Evolutionary conservation across 225 moss, liverwort and hornwort genomes (phyloP).

Genomic region (Ulota crispa): DNA sequence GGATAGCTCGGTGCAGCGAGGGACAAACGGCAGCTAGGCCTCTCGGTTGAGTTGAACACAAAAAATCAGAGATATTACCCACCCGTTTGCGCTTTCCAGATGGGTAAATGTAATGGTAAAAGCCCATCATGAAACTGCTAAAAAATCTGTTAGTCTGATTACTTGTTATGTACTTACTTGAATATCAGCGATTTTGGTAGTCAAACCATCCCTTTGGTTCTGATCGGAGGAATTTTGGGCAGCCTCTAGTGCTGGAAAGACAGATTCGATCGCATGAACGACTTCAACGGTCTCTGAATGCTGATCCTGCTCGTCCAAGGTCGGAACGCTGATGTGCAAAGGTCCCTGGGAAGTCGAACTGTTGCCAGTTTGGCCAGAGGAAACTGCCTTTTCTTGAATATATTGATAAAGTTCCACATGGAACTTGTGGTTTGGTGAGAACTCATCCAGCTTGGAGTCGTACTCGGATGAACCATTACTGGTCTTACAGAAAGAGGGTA

Average conservation of each 20-base stretch:
- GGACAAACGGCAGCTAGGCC: slow-evolving; percentile 22
- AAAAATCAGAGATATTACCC: not conserved
- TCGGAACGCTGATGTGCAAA: slow-evolving; percentile 53
- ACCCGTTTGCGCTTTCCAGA: not conserved
- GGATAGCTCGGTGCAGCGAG: not conserved
- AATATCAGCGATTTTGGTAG: slow-evolving; percentile 51
- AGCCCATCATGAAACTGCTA: not conserved
- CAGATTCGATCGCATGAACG: slow-evolving; percentile 50
- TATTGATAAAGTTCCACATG: slow-evolving; percentile 43
- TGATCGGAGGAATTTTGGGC: slow-evolving; percentile 42
- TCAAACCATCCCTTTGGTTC: slow-evolving; percentile 41
- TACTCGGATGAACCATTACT: slow-evolving; percentile 4
- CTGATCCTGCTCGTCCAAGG: slow-evolving; percentile 55
- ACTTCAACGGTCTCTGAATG: slow-evolving; percentile 56
- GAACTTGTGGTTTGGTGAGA: slow-evolving; percentile 44
- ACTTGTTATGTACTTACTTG: slow-evolving; percentile 48
- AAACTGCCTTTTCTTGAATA: slow-evolving; percentile 33
- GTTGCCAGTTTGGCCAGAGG: slow-evolving; percentile 30
- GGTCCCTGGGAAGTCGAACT: slow-evolving; percentile 43
- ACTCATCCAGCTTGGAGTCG: slow-evolving; percentile 30
- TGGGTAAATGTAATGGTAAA: not conserved
- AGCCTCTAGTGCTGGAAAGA: slow-evolving; percentile 45
- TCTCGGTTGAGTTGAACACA: slow-evolving; percentile 16
- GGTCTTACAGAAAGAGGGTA: slow-evolving; percentile 54
- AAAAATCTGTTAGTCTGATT: slow-evolving; percentile 1